phyloP scores from a whole-genome alignment of 176 grass and related monocot species.

The Phragmites australis region DNA sequence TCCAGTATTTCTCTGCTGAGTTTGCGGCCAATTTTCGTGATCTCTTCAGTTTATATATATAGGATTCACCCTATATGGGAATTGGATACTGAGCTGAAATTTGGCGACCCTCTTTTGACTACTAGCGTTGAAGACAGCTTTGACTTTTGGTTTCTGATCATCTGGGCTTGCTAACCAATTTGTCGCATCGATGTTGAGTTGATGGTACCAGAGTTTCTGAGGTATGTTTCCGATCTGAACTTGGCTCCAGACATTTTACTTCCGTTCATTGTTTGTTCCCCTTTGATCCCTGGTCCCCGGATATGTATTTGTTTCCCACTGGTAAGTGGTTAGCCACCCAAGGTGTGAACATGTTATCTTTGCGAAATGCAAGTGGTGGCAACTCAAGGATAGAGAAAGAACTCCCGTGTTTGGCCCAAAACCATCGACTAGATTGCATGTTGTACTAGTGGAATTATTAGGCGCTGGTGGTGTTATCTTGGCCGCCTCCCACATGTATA shows the following conservation, averaged over 20 bases:
- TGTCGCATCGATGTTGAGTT: neutral
- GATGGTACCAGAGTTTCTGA: neutral
- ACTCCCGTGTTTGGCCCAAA: constrained; percentile 24
- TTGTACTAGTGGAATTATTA: neutral
- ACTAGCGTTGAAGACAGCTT: neutral
- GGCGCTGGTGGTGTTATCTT: constrained; percentile 30
- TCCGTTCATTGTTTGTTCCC: neutral
- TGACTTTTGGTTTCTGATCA: neutral
- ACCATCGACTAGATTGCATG: constrained; percentile 15
- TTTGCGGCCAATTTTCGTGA: constrained; percentile 1
- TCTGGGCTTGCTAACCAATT: neutral
- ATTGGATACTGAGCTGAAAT: neutral
- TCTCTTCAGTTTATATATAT: neutral
- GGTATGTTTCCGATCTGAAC: neutral
- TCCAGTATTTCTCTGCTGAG: neutral
- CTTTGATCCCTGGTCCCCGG: neutral
- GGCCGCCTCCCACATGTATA: constrained; percentile 41
- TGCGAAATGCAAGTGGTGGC: neutral
- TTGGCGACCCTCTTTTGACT: neutral
- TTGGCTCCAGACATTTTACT: neutral
- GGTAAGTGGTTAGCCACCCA: neutral
- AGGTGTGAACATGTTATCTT: neutral
- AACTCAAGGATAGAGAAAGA: neutral
- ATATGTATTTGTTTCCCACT: neutral
- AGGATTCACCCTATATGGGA: neutral